Percentiles rank a stretch among this genome's conserved stretches.
These are phyloP conservation scores for Maudiozyma barnettii DNA, from an alignment of 805 yeast genomes.

Conservation along the genomic window DNA sequence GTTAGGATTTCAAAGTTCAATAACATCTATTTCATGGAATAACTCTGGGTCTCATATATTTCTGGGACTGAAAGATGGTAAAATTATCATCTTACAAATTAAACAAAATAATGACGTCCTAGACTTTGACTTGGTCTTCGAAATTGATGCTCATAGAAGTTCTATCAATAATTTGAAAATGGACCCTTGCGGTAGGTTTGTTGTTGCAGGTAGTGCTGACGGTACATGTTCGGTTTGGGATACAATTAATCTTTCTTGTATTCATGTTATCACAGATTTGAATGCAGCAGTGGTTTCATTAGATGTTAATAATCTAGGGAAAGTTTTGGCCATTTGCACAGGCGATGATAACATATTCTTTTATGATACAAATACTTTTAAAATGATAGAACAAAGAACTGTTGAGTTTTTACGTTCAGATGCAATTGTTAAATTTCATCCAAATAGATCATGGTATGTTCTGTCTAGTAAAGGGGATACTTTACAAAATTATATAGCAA, in stretches of 20 bases:
- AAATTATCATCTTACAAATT: slow-evolving; percentile 20
- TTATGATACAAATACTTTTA: slow-evolving; percentile 10
- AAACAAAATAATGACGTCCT: slow-evolving; percentile 1
- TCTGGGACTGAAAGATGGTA: slow-evolving; percentile 43
- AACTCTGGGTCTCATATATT: slow-evolving; percentile 32
- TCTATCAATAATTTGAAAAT: slow-evolving; percentile 38
- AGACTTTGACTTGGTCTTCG: slow-evolving; percentile 3
- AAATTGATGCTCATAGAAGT: slow-evolving; percentile 41
- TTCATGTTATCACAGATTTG: slow-evolving; percentile 9
- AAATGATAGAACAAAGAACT: slow-evolving; percentile 3
- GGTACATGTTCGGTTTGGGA: slow-evolving; percentile 23
- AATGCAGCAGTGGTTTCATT: slow-evolving; percentile 13
- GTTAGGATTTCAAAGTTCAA: slow-evolving; percentile 16
- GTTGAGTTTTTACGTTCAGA: slow-evolving; percentile 7
- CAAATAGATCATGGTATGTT: slow-evolving; percentile 19
- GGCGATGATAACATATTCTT: slow-evolving; percentile 13
- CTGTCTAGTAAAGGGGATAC: slow-evolving; percentile 15
- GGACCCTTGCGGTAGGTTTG: slow-evolving; percentile 43
- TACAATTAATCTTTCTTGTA: slow-evolving; percentile 11
- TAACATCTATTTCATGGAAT: slow-evolving; percentile 27
- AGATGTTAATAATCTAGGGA: slow-evolving; percentile 20
- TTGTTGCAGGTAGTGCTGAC: slow-evolving; percentile 41
- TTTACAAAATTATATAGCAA: slow-evolving; percentile 5
- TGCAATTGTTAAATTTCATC: slow-evolving; percentile 17
- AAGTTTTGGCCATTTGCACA: slow-evolving; percentile 15